Base-by-base conservation (phyloP, 768 basidiomycete genomes). In the Termitomyces sp. region DNA sequence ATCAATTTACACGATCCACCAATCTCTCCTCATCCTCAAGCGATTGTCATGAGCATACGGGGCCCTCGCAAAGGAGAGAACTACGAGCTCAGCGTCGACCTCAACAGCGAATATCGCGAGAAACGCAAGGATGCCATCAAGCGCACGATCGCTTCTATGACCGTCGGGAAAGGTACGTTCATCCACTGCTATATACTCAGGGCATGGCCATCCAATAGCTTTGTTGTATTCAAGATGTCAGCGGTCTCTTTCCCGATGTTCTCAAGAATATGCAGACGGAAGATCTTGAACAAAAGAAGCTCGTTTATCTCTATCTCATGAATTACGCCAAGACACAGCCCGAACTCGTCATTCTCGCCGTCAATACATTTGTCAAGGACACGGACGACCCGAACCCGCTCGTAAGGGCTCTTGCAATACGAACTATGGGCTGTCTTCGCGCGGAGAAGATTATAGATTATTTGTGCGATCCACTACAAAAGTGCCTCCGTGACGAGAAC, bases 241-340 rank as follows among this genome's bases (percentile, higher is more conserved):
- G 90, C 69, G 95, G 96, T 22, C 85, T 98, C 66, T 98, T 98
- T 72, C 96, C 96, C 8, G 94, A 98, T 76, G 96, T 98, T 35
- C 87, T 99, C 70, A 97, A 97, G 84, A 98, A 98, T 76, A 97
- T 95, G 96, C 96, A 98, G 78, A 98, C 97, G 28, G 96, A 99
- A 55, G 96, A 98, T 74, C 85, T 99, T 57, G 97, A 99, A 75
- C 97, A 98, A 79, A 99, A 98, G 86, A 98, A 99, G 76, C 90
- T 99, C 38, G 97, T 98, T n/a, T 98, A 97, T 70, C 85, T 97
- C 24, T 98, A 98, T 75, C 87, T 99, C 61, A 98, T 98, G 92
- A 99, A 99, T 79, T 99, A 98, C 67, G 96, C 96, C 38, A 97
- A 97, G 73, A 96, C 96, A 0, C 97, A 99, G 71, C 97, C 97